Percentiles rank a stretch among this genome's conserved stretches.
Conservation (phyloP, 352 stramenopile genomes). For the Globisporangium mamillatum region DNA sequence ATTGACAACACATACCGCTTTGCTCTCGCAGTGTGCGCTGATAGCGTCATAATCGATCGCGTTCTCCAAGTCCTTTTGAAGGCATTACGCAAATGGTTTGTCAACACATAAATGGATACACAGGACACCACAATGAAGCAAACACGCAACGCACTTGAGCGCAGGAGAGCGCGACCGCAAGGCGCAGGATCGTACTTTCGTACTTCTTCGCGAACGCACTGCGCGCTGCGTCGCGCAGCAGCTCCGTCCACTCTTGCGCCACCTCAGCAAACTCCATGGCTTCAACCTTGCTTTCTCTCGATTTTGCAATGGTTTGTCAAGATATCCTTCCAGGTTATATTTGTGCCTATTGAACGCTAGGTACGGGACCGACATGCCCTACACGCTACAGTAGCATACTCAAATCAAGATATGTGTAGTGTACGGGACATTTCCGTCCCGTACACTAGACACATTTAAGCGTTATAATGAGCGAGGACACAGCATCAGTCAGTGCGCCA, state of each 20-base stretch:
- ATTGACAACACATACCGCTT: slow-evolving; percentile 12
- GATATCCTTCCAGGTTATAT: not conserved
- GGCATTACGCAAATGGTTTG: not conserved
- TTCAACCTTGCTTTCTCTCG: not conserved
- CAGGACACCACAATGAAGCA: not conserved
- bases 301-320: not conserved
- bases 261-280: slow-evolving; percentile 26
- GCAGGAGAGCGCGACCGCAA: slow-evolving; percentile 34
- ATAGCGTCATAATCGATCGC: slow-evolving; percentile 11
- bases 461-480: no score
- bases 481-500: no score
- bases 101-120: not conserved
- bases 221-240: slow-evolving; percentile 29
- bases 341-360: no score
- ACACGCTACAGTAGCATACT: no score
- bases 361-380: no score
- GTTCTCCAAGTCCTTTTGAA: slow-evolving; percentile 7
- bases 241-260: slow-evolving; percentile 38
- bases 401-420: not conserved
- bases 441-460: not conserved
- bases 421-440: not conserved
- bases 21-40: slow-evolving; percentile 11
- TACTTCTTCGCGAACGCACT: slow-evolving; percentile 26
- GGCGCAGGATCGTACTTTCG: slow-evolving; percentile 24
- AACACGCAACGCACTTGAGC: not conserved